Conservation (phyloP, 805 yeast genomes). For the Lachancea thermotolerans region DNA sequence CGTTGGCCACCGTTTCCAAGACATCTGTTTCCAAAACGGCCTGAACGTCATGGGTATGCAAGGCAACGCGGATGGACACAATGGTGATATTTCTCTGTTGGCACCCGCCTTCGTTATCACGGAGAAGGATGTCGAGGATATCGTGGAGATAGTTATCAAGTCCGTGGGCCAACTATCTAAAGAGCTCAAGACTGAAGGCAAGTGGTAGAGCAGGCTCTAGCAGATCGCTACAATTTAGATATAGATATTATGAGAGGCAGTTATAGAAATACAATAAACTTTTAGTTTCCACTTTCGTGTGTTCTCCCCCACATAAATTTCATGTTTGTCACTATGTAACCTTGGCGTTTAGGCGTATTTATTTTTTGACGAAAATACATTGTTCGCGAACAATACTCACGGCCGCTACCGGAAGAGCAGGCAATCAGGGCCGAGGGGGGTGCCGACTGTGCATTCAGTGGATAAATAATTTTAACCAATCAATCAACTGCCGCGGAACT, state of each 20-base stretch:
- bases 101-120: conserved; percentile 43
- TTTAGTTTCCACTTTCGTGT: too few relatives aligned
- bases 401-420: too few relatives aligned
- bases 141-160: conserved; percentile 35
- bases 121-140: conserved; percentile 37
- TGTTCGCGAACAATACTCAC: too few relatives aligned
- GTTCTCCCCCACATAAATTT: too few relatives aligned
- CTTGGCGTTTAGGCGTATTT: too few relatives aligned
- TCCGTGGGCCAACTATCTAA: conserved; percentile 35
- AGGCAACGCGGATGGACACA: conserved; percentile 36
- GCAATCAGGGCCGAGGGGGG: too few relatives aligned
- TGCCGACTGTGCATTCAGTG: too few relatives aligned
- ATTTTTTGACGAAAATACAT: too few relatives aligned
- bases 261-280: background rate
- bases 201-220: conserved; percentile 7
- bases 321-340: too few relatives aligned
- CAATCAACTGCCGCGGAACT: too few relatives aligned
- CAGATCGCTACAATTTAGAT: background rate
- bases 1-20: conserved; percentile 33
- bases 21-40: conserved; percentile 38
- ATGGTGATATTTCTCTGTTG: conserved; percentile 41
- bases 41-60: conserved; percentile 41
- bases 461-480: too few relatives aligned
- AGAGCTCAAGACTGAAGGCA: conserved; percentile 16
- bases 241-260: background rate